phyloP scores from a whole-genome alignment of 352 stramenopile genomes.

The Pythium guiyangense region DNA sequence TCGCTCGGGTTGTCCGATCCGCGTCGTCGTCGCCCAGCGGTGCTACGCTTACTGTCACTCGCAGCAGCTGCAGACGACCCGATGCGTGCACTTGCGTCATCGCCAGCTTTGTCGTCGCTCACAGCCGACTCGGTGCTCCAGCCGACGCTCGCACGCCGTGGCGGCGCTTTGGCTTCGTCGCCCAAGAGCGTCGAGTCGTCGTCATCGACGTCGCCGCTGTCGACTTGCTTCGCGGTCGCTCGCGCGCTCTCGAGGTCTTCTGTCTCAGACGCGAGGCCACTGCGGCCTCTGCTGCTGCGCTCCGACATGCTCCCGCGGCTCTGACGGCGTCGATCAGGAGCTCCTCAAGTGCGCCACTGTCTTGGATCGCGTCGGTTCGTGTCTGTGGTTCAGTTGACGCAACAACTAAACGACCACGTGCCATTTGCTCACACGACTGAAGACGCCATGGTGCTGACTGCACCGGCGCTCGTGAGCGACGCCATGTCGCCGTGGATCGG shows the following conservation, averaged over 20 bases:
- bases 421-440: too few species aligned
- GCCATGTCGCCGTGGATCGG: too few species aligned
- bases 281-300: conserved; percentile 1
- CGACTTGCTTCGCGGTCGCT: conserved; percentile 8
- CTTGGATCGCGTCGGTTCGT: too few species aligned
- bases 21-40: conserved; percentile 39
- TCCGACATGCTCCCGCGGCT: background rate
- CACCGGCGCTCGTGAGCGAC: too few species aligned
- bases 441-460: too few species aligned
- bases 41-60: conserved; percentile 43
- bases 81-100: background rate
- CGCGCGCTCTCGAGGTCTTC: conserved; percentile 6
- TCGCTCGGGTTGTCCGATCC: conserved; percentile 33
- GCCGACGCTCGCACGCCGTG: conserved; percentile 54
- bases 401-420: too few species aligned
- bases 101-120: conserved; percentile 24
- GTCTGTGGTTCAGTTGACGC: too few species aligned
- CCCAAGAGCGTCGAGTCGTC: conserved; percentile 32
- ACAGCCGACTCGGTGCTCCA: conserved; percentile 38
- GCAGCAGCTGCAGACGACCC: conserved; percentile 6
- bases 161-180: conserved; percentile 42
- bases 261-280: background rate
- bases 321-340: background rate
- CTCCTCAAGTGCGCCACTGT: too few species aligned
- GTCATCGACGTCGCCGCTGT: conserved; percentile 34